These are phyloP conservation scores for Lactarius deliciosus DNA, from an alignment of 768 basidiomycete genomes.

Conservation along the genomic window DNA sequence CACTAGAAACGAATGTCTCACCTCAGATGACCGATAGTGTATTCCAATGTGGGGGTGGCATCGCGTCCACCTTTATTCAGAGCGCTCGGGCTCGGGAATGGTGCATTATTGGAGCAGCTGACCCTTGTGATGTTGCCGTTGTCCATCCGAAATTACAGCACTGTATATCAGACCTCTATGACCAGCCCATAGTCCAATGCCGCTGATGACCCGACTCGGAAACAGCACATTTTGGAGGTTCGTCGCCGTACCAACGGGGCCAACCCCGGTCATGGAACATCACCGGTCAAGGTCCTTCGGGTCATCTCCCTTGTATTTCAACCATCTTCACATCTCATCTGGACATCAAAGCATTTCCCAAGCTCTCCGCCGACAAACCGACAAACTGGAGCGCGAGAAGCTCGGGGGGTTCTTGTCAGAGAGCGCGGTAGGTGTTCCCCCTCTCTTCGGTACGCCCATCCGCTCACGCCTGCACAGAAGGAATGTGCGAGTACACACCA, in stretches of 20 bases:
- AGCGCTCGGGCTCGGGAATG: conserved; percentile 15
- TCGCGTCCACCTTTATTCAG: conserved; percentile 44
- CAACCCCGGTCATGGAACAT: conserved; percentile 5
- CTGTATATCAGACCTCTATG: conserved; percentile 51
- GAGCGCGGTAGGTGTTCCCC: conserved; percentile 53
- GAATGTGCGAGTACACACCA: conserved; percentile 65
- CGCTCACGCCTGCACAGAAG: background rate
- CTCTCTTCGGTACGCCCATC: background rate
- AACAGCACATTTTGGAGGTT: conserved; percentile 46
- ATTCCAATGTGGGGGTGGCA: conserved; percentile 58
- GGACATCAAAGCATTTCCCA: conserved; percentile 82
- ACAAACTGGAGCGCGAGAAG: conserved; percentile 57
- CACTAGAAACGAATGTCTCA: conserved; percentile 66
- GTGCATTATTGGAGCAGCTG: conserved; percentile 41
- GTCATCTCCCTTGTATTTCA: conserved; percentile 50
- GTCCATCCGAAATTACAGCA: conserved; percentile 63
- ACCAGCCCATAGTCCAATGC: conserved; percentile 53
- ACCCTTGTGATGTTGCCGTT: conserved; percentile 78
- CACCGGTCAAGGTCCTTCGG: conserved; percentile 63
- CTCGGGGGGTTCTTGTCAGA: conserved; percentile 78
- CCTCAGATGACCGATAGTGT: conserved; percentile 85
- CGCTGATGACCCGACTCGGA: conserved; percentile 55
- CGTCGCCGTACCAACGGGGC: conserved; percentile 21
- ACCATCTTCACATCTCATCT: conserved; percentile 71
- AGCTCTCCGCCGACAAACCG: conserved; percentile 69